phyloP scores from a whole-genome alignment of 768 basidiomycete genomes.

The Krasilnikovozyma curviuscula region DNA sequence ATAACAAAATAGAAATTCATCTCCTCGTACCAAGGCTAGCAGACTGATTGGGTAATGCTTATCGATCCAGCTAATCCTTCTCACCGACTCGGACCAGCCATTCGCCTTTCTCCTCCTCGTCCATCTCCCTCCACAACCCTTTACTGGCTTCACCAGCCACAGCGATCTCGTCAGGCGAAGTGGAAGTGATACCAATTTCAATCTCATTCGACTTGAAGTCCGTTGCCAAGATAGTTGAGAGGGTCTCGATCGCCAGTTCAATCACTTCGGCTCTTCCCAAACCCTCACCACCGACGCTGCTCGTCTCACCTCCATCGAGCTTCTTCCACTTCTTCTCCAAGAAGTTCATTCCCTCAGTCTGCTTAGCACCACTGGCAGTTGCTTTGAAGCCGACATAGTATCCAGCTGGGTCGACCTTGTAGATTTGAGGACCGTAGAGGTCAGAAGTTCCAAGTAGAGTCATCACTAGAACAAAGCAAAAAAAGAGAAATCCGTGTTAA shows the following conservation, averaged over 20 bases:
- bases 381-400: constrained; percentile 98
- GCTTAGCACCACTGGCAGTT: constrained; percentile 77
- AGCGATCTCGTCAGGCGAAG: constrained; percentile 43
- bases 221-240: constrained; percentile 82
- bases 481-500: neutral
- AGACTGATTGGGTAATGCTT: too few relatives aligned
- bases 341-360: constrained; percentile 96
- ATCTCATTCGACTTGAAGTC: constrained; percentile 93
- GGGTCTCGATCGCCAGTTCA: constrained; percentile 89
- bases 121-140: constrained; percentile 27
- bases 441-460: constrained; percentile 60
- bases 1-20: too few relatives aligned
- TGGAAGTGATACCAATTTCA: constrained; percentile 83
- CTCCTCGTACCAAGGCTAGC: too few relatives aligned
- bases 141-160: constrained; percentile 32
- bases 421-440: constrained; percentile 83
- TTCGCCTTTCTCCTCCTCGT: constrained; percentile 27
- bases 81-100: constrained; percentile 29
- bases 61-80: constrained; percentile 26
- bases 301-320: constrained; percentile 46
- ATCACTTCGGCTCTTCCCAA: constrained; percentile 62
- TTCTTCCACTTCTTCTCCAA: constrained; percentile 99
- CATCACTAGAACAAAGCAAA: neutral
- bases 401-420: constrained; percentile 96
- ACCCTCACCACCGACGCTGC: constrained; percentile 34